A percentile compares a stretch with the other conserved stretches of the same genome.
Conservation (phyloP, 441 rosid genomes). For the Eruca vesicaria region DNA sequence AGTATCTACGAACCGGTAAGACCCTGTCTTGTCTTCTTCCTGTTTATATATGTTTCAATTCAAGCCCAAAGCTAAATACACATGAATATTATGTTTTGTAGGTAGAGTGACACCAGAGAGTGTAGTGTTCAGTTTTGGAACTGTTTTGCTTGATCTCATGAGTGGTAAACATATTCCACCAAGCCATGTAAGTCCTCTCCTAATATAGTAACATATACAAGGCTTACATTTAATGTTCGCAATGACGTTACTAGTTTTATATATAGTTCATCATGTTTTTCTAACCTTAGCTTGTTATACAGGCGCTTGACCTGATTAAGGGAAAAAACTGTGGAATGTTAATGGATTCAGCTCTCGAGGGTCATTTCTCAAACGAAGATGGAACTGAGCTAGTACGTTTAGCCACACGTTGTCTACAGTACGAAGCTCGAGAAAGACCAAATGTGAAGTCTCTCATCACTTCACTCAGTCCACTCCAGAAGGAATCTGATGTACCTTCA, state of each 20-base stretch:
- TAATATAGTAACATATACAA: not conserved
- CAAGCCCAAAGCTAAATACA: not conserved
- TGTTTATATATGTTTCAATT: not conserved
- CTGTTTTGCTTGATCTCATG: constrained; percentile 71
- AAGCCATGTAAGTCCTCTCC: constrained; percentile 53
- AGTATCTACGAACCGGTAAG: constrained; percentile 87
- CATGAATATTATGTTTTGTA: constrained; percentile 20
- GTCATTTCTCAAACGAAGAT: constrained; percentile 65
- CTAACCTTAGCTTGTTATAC: constrained; percentile 16
- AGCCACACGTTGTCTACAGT: constrained; percentile 74
- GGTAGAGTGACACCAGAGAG: constrained; percentile 78
- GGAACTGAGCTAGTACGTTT: constrained; percentile 64
- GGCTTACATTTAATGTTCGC: not conserved
- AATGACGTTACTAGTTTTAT: not conserved
- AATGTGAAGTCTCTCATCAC: constrained; percentile 60
- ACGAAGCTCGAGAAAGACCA: constrained; percentile 79
- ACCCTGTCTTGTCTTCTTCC: not conserved
- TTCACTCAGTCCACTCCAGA: constrained; percentile 56
- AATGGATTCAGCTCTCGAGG: constrained; percentile 75
- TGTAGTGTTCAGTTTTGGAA: constrained; percentile 76
- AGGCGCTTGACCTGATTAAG: constrained; percentile 75
- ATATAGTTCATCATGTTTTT: not conserved
- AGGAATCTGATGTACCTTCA: constrained; percentile 64
- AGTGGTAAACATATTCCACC: constrained; percentile 84
- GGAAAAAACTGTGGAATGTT: constrained; percentile 63